A percentile compares a stretch with the other conserved stretches of the same genome.
Evolutionary conservation across 2,329 filamentous ascomycete genomes (phyloP).

Genomic region (Colletotrichum simmondsii): DNA sequence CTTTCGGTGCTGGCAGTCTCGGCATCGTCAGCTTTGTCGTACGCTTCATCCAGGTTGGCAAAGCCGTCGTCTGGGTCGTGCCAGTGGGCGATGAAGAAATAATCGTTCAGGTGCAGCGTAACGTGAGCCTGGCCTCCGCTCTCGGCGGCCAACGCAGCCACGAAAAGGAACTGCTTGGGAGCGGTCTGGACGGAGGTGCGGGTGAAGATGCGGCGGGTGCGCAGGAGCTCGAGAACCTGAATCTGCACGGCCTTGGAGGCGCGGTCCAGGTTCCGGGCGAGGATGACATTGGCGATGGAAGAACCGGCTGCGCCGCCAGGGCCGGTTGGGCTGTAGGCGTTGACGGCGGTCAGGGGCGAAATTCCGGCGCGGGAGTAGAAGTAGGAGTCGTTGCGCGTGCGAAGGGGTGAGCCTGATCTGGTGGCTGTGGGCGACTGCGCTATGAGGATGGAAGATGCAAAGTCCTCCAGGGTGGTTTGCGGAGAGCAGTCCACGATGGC

Average conservation of each 20-base stretch:
- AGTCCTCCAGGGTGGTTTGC: conserved; percentile 82
- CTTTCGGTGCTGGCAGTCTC: conserved; percentile 53
- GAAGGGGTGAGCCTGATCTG: conserved; percentile 40
- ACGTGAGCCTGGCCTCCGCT: conserved; percentile 60
- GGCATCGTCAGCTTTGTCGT: conserved; percentile 45
- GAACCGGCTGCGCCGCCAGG: conserved; percentile 35
- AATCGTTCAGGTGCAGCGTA: conserved; percentile 76
- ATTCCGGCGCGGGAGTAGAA: conserved; percentile 38
- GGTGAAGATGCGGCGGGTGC: conserved; percentile 81
- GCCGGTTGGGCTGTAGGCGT: conserved; percentile 34
- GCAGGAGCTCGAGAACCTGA: conserved; percentile 81
- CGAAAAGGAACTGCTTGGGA: conserved; percentile 82
- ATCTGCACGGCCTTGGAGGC: conserved; percentile 84
- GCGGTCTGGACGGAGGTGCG: conserved; percentile 78
- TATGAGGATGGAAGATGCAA: conserved; percentile 76
- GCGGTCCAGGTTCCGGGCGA: conserved; percentile 82
- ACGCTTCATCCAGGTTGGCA: conserved; percentile 76
- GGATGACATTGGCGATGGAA: conserved; percentile 81
- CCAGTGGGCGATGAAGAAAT: conserved; percentile 89
- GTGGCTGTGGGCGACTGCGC: conserved; percentile 41
- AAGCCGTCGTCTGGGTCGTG: conserved; percentile 80
- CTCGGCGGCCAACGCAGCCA: conserved; percentile 73
- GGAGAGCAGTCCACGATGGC: conserved; percentile 78
- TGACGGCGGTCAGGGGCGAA: conserved; percentile 42
- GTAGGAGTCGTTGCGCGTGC: conserved; percentile 36